Evolutionary conservation across 495 filamentous ascomycete genomes (phyloP).

Genomic region (Jackrogersella minutella): DNA sequence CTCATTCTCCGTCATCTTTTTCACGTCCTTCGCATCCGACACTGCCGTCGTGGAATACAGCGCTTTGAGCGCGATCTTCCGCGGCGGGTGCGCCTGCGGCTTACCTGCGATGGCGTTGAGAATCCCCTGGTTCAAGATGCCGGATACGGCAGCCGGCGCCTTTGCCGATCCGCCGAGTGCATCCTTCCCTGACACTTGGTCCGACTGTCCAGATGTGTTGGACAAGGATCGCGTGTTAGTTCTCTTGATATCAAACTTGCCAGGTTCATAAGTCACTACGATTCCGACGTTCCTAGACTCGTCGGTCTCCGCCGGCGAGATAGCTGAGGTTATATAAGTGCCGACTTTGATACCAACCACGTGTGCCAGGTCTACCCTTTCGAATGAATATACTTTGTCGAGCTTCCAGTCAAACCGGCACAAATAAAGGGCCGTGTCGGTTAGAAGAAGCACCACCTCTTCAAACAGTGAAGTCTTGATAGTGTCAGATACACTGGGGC

Average conservation of each 20-base stretch:
- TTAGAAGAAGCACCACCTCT: conserved; percentile 86
- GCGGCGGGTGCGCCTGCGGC: conserved; percentile 36
- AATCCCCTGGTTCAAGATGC: conserved; percentile 34
- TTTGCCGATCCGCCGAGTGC: conserved; percentile 19
- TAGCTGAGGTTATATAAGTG: conserved; percentile 86
- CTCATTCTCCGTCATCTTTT: conserved; percentile 69
- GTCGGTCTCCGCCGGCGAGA: conserved; percentile 76
- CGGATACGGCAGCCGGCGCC: conserved; percentile 16
- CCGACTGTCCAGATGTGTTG: conserved; percentile 54
- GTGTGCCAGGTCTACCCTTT: conserved; percentile 80
- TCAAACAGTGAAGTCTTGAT: conserved; percentile 78
- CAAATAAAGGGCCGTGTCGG: conserved; percentile 81
- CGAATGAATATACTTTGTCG: conserved; percentile 90
- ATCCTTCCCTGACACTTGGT: conserved; percentile 27
- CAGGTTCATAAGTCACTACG: conserved; percentile 76
- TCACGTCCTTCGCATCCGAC: conserved; percentile 52
- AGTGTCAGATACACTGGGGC: conserved; percentile 62
- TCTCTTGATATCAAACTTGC: conserved; percentile 69
- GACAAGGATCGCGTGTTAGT: conserved; percentile 86
- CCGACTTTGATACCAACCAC: conserved; percentile 76
- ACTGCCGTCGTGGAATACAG: conserved; percentile 62
- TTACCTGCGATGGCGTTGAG: conserved; percentile 39
- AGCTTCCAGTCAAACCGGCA: conserved; percentile 92
- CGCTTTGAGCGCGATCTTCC: conserved; percentile 66
- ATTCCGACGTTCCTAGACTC: conserved; percentile 83